A percentile compares a stretch with the other conserved stretches of the same genome.
These are phyloP conservation scores for Fusarium sp. DNA, from an alignment of 2,329 filamentous ascomycete genomes.

Conservation along the genomic window DNA sequence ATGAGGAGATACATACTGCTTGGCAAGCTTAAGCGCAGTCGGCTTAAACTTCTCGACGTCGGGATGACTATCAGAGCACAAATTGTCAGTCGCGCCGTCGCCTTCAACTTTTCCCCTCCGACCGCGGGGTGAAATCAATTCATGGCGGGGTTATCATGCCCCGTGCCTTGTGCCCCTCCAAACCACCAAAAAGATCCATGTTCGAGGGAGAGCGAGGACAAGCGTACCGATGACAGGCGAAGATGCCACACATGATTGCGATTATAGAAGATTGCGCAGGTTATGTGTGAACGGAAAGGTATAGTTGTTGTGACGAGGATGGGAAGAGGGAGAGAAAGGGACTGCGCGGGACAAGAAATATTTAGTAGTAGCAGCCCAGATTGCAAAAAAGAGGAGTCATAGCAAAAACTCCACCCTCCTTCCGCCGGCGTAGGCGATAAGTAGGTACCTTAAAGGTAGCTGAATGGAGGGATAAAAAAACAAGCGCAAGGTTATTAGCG, in stretches of 20 bases:
- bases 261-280: slow-evolving; percentile 40
- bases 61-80: slow-evolving; percentile 74
- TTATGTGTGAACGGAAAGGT: slow-evolving; percentile 24
- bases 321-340: slow-evolving; percentile 27
- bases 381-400: slow-evolving; percentile 43
- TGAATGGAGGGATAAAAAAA: slow-evolving; percentile 27
- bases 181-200: slow-evolving; percentile 43
- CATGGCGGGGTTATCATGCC: slow-evolving; percentile 42
- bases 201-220: background rate
- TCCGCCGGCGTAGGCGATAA: slow-evolving; percentile 41
- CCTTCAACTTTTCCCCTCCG: slow-evolving; percentile 26
- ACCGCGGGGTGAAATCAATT: slow-evolving; percentile 53
- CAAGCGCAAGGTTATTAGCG: slow-evolving; percentile 45
- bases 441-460: slow-evolving; percentile 11
- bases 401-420: slow-evolving; percentile 43
- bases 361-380: slow-evolving; percentile 36
- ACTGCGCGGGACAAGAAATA: slow-evolving; percentile 38
- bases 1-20: slow-evolving; percentile 76
- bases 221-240: slow-evolving; percentile 88
- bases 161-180: slow-evolving; percentile 52
- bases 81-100: slow-evolving; percentile 48
- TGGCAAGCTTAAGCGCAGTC: slow-evolving; percentile 91
- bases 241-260: slow-evolving; percentile 93
- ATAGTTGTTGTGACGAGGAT: slow-evolving; percentile 24
- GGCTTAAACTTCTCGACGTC: slow-evolving; percentile 98